phyloP scores from a whole-genome alignment of 768 basidiomycete genomes.

The Coprinopsis marcescibilis region DNA sequence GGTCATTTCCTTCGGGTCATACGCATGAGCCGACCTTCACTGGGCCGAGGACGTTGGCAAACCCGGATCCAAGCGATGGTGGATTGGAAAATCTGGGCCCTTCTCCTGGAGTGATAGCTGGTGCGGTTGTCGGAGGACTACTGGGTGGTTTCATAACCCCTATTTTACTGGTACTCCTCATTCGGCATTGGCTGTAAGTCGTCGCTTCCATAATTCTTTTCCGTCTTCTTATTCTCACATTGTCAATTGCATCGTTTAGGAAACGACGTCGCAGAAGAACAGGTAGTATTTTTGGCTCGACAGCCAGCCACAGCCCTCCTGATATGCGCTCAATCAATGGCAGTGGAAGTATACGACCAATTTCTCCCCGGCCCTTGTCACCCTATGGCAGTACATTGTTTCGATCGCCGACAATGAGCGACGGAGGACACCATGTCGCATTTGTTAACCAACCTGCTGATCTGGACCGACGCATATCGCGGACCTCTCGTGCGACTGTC shows the following conservation, averaged over 20 bases:
- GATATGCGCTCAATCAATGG: neutral
- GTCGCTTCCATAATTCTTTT: neutral
- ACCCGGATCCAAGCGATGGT: neutral
- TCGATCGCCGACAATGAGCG: neutral
- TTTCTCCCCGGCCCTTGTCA: neutral
- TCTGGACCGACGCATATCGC: conserved; percentile 7
- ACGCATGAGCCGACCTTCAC: too few species aligned
- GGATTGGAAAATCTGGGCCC: neutral
- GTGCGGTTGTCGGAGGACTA: conserved; percentile 7
- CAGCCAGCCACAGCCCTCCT: neutral
- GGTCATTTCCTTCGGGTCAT: too few species aligned
- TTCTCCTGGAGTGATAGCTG: neutral
- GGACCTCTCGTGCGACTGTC: neutral
- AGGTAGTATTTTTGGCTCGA: neutral
- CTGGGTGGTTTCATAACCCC: conserved; percentile 7
- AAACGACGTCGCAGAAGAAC: neutral
- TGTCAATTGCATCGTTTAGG: neutral
- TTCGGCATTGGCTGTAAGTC: conserved; percentile 7
- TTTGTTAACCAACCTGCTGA: neutral
- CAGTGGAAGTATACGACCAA: neutral
- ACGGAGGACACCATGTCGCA: neutral
- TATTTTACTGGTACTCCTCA: conserved; percentile 3
- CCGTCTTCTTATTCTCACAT: too few species aligned
- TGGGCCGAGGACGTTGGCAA: neutral
- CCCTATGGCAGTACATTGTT: neutral